Conservation (phyloP, 345 rosid genomes). For the Mangifera indica region DNA sequence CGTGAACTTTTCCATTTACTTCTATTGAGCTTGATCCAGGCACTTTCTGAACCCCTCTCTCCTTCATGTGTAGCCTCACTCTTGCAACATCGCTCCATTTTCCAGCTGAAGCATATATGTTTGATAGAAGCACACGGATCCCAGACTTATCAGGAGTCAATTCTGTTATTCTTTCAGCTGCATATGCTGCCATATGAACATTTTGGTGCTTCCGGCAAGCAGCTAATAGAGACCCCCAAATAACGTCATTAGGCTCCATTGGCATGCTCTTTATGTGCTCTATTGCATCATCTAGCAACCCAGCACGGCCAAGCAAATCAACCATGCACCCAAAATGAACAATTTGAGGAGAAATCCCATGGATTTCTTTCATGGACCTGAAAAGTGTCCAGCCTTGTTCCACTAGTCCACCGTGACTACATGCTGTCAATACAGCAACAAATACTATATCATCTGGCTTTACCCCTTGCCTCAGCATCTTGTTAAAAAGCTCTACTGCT, state of each 20-base stretch:
- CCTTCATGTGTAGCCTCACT: conserved; percentile 58
- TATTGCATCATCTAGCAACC: conserved; percentile 51
- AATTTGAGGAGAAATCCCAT: conserved; percentile 42
- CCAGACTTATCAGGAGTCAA: conserved; percentile 45
- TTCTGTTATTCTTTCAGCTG: conserved; percentile 45
- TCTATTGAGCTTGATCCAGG: conserved; percentile 56
- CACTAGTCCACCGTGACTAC: conserved; percentile 63
- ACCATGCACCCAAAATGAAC: conserved; percentile 78
- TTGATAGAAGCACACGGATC: conserved; percentile 51
- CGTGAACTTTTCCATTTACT: conserved; percentile 40
- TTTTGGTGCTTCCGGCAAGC: conserved; percentile 54
- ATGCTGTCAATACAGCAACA: conserved; percentile 56
- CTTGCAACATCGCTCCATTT: conserved; percentile 55
- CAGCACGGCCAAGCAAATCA: conserved; percentile 71
- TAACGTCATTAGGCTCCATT: conserved; percentile 60
- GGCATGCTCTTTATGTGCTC: conserved; percentile 53
- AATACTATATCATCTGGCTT: conserved; percentile 53
- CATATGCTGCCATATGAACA: conserved; percentile 48
- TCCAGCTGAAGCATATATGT: conserved; percentile 58
- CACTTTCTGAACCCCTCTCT: conserved; percentile 46
- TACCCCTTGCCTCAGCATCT: conserved; percentile 50
- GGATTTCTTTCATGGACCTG: conserved; percentile 50
- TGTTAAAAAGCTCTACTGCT: conserved; percentile 49
- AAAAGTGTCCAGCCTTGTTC: conserved; percentile 53
- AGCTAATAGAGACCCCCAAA: conserved; percentile 64